A percentile compares a stretch with the other conserved stretches of the same genome.
These are phyloP conservation scores for Penicillium verrucosum DNA, from an alignment of 2,329 filamentous ascomycete species.

Conservation along the genomic window DNA sequence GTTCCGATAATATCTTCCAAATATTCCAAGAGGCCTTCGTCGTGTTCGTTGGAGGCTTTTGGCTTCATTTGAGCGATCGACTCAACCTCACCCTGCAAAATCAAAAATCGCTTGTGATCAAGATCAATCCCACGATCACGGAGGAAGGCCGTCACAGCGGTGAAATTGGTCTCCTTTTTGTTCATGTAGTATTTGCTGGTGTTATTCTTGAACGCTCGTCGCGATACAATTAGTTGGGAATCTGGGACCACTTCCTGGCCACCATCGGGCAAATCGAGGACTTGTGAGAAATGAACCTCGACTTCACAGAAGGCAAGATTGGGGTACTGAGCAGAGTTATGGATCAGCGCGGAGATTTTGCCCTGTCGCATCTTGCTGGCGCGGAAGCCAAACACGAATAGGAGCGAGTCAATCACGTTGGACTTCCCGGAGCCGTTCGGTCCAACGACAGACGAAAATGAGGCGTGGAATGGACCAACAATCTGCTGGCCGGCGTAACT, in stretches of 20 bases:
- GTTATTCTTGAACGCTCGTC: conserved; percentile 96
- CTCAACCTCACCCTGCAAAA: conserved; percentile 95
- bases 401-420: conserved; percentile 94
- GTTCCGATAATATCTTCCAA: conserved; percentile 98
- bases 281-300: conserved; percentile 92
- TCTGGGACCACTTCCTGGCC: conserved; percentile 74
- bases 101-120: conserved; percentile 96
- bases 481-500: conserved; percentile 95
- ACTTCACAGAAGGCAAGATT: conserved; percentile 91
- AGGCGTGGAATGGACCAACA: conserved; percentile 93
- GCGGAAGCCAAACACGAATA: conserved; percentile 98
- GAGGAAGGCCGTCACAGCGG: conserved; percentile 80
- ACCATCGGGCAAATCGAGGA: conserved; percentile 79
- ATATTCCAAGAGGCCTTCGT: conserved; percentile 93
- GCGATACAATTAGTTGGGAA: conserved; percentile 81
- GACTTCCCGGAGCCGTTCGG: conserved; percentile 98
- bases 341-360: conserved; percentile 95
- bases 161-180: conserved; percentile 84
- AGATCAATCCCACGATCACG: conserved; percentile 87
- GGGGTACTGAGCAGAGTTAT: conserved; percentile 86
- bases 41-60: conserved; percentile 90
- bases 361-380: conserved; percentile 99
- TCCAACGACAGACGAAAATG: conserved; percentile 95
- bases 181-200: conserved; percentile 98
- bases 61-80: conserved; percentile 99